phyloP scores from a whole-genome alignment of 2,329 filamentous ascomycete species.

The Beauveria varroae region DNA sequence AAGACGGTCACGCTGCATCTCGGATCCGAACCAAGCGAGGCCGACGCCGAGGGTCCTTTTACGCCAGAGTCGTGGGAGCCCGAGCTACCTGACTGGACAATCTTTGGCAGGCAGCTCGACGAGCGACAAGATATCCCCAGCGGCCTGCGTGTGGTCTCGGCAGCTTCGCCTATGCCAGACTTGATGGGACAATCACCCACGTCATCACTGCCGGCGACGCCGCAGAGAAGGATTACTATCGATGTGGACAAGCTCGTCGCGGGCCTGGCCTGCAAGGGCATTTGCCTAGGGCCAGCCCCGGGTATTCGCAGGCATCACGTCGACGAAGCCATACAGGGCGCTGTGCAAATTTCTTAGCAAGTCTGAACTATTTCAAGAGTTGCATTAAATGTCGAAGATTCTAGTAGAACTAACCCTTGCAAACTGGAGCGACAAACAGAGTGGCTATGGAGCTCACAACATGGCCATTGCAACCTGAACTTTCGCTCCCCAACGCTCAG shows the following conservation, averaged over 20 bases:
- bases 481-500: neutral
- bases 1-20: neutral
- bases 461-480: neutral
- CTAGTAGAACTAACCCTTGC: too few relatives aligned
- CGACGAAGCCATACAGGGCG: constrained; percentile 11
- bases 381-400: too few relatives aligned
- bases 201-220: neutral
- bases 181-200: neutral
- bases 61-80: constrained; percentile 7
- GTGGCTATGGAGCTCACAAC: too few relatives aligned
- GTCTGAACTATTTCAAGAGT: too few relatives aligned
- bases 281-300: constrained; percentile 9
- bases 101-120: constrained; percentile 7
- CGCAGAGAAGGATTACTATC: constrained; percentile 5
- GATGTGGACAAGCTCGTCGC: constrained; percentile 5
- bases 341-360: neutral
- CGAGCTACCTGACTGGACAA: constrained; percentile 11
- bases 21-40: neutral
- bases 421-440: too few relatives aligned
- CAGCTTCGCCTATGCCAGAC: neutral
- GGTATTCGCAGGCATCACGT: constrained; percentile 7
- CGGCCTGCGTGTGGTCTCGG: neutral
- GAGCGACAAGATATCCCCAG: constrained; percentile 1
- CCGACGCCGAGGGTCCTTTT: neutral
- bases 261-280: neutral